phyloP scores from a whole-genome alignment of 257 asterid species.

The Asclepias syriaca region DNA sequence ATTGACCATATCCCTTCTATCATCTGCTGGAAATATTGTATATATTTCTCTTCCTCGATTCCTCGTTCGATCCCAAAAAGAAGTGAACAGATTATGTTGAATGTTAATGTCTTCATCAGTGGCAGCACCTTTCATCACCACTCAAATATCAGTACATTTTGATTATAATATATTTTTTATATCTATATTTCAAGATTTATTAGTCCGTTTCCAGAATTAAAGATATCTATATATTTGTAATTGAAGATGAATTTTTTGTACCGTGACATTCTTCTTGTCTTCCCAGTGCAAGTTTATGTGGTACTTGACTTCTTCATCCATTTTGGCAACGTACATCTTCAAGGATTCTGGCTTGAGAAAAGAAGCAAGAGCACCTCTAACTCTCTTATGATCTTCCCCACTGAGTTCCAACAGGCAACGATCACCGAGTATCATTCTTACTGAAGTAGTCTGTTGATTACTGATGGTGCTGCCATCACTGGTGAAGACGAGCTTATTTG shows the following conservation, averaged over 20 bases:
- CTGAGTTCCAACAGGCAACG: constrained; percentile 52
- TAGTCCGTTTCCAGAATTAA: background rate
- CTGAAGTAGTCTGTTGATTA: constrained; percentile 50
- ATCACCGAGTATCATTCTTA: constrained; percentile 56
- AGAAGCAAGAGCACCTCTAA: constrained; percentile 51
- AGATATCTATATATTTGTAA: background rate
- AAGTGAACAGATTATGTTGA: constrained; percentile 69
- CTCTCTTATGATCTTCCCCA: constrained; percentile 61
- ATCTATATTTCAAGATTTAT: background rate
- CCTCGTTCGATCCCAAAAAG: constrained; percentile 56
- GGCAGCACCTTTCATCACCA: constrained; percentile 49
- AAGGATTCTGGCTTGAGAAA: constrained; percentile 60
- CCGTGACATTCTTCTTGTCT: constrained; percentile 50
- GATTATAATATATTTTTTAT: too few relatives aligned
- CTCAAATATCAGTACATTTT: background rate
- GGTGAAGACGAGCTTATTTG: constrained; percentile 59
- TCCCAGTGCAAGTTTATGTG: constrained; percentile 56
- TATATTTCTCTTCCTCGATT: constrained; percentile 35
- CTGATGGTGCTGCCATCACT: constrained; percentile 35
- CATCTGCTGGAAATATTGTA: constrained; percentile 40
- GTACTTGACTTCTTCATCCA: constrained; percentile 46
- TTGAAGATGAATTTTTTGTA: constrained; percentile 3
- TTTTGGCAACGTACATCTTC: constrained; percentile 54
- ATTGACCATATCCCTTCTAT: constrained; percentile 62
- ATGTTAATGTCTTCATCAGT: constrained; percentile 60